Evolutionary conservation across 331 rosid species (phyloP).

Genomic region (Prunus yedoensis): DNA sequence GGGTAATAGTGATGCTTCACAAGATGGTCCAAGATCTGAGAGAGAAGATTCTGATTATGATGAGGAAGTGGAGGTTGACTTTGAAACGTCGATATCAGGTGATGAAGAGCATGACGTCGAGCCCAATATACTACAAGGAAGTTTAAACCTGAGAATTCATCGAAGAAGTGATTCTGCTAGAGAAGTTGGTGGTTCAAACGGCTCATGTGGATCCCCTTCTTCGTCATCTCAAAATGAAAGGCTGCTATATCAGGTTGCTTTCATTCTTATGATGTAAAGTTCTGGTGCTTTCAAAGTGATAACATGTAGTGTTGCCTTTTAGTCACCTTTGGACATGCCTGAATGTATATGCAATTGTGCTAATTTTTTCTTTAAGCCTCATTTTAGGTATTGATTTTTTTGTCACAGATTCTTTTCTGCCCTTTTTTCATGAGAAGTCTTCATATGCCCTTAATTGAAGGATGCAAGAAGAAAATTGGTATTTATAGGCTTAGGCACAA

Average conservation of each 20-base stretch:
- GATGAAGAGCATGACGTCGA: constrained; percentile 81
- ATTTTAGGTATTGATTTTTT: neutral
- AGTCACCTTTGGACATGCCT: neutral
- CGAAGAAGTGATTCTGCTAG: constrained; percentile 62
- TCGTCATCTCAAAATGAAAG: constrained; percentile 63
- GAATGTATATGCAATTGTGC: neutral
- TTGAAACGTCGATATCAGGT: constrained; percentile 84
- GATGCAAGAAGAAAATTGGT: neutral
- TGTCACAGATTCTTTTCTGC: neutral
- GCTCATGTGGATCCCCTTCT: constrained; percentile 71
- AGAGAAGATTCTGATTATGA: constrained; percentile 94
- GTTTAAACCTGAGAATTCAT: constrained; percentile 84
- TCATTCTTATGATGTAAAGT: neutral
- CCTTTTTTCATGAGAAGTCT: neutral
- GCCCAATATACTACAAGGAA: constrained; percentile 76
- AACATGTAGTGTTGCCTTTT: neutral
- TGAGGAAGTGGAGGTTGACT: constrained; percentile 87
- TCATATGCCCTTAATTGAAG: neutral
- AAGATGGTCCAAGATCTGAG: constrained; percentile 87
- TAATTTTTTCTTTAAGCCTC: neutral
- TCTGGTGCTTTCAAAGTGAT: constrained; percentile 18
- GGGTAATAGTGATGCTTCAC: constrained; percentile 79
- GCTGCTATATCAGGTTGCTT: constrained; percentile 63
- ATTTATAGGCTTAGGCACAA: neutral
- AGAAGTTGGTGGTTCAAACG: constrained; percentile 65